Percentiles rank a stretch among this genome's conserved stretches.
Conservation (phyloP, 805 yeast species). For the Ogataea ganodermae region DNA sequence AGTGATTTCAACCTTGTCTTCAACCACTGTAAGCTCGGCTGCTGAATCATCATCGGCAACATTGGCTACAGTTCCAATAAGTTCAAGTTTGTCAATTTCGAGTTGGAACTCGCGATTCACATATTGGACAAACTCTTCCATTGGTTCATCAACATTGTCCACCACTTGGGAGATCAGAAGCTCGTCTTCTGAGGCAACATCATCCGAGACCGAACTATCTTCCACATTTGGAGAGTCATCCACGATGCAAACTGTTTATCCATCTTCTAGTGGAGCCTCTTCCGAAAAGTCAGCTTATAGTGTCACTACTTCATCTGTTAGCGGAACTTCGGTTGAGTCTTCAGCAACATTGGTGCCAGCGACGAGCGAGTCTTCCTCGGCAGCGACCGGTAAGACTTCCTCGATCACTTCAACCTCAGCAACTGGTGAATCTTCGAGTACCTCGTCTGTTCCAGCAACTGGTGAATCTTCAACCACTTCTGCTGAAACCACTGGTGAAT, state of each 20-base stretch:
- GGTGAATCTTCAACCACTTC: too few relatives aligned
- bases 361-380: background rate
- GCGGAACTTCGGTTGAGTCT: background rate
- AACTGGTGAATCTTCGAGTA: background rate
- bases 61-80: background rate
- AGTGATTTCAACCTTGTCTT: background rate
- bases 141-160: background rate
- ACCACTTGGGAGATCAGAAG: too few relatives aligned
- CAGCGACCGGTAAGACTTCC: background rate
- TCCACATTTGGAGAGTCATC: background rate
- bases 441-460: too few relatives aligned
- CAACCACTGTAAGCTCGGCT: background rate
- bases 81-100: background rate
- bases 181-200: background rate
- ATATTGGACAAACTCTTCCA: slow-evolving; percentile 2
- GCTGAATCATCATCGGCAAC: background rate
- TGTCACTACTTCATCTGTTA: too few relatives aligned
- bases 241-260: too few relatives aligned
- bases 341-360: background rate
- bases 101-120: background rate
- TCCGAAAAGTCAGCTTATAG: too few relatives aligned
- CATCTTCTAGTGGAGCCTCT: too few relatives aligned
- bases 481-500: too few relatives aligned
- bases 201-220: background rate
- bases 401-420: background rate